Evolutionary conservation across 2,329 filamentous ascomycete genomes (phyloP).

Genomic region (Uncinocarpus reesii): DNA sequence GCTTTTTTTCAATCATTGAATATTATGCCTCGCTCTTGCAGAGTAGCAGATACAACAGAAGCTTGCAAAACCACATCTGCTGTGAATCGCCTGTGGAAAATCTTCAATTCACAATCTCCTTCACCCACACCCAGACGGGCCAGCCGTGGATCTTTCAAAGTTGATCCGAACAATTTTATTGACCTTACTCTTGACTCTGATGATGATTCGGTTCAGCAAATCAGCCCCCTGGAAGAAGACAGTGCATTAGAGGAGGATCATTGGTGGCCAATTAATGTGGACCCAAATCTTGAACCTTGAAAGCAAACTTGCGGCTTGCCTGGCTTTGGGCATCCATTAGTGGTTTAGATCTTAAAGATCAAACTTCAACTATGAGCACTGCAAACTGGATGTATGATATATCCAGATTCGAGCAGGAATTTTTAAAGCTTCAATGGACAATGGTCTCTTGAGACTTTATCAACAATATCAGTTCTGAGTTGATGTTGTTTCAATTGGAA

Average conservation of each 20-base stretch:
- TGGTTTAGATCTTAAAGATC: too few relatives aligned
- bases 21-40: background rate
- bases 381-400: too few relatives aligned
- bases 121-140: background rate
- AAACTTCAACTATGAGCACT: too few relatives aligned
- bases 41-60: background rate
- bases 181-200: slow-evolving; percentile 7
- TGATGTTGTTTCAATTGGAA: too few relatives aligned
- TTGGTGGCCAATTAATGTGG: slow-evolving; percentile 17
- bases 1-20: background rate
- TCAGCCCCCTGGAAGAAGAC: background rate
- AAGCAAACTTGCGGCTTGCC: too few relatives aligned
- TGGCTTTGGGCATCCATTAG: too few relatives aligned
- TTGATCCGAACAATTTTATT: slow-evolving; percentile 7
- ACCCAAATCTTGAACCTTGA: slow-evolving; percentile 13
- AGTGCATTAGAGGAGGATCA: slow-evolving; percentile 15
- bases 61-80: background rate
- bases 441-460: too few relatives aligned
- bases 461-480: too few relatives aligned
- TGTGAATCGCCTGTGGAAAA: background rate
- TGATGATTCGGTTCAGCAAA: slow-evolving; percentile 1
- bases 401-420: too few relatives aligned
- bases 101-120: too few relatives aligned
- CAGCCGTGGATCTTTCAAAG: background rate
- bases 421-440: too few relatives aligned